These are phyloP conservation scores for Yamadazyma songkhlaensis DNA, from an alignment of 1,139 yeast species.

Conservation along the genomic window DNA sequence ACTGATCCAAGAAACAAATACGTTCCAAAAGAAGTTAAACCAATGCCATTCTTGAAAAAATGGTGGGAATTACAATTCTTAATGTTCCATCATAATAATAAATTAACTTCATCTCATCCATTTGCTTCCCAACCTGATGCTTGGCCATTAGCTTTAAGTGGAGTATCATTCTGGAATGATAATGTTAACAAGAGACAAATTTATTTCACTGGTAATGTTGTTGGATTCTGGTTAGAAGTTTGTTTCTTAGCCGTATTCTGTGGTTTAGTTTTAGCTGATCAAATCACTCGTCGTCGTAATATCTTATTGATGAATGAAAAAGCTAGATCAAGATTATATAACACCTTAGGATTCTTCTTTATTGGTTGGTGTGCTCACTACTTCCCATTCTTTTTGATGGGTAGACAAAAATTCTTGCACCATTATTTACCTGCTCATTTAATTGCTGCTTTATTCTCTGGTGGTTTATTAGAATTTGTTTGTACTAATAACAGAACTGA, in stretches of 20 bases:
- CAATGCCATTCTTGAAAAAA: conserved; percentile 72
- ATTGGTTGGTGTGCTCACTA: conserved; percentile 88
- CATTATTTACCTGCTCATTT: conserved; percentile 97
- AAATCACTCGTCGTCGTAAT: conserved; percentile 73
- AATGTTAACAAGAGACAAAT: conserved; percentile 65
- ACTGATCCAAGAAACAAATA: conserved; percentile 60
- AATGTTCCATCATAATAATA: conserved; percentile 93
- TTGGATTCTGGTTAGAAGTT: conserved; percentile 91
- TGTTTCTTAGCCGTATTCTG: conserved; percentile 62
- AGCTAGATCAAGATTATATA: conserved; percentile 73
- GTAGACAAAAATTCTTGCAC: conserved; percentile 89
- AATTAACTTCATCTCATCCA: conserved; percentile 85
- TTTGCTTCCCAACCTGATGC: conserved; percentile 90
- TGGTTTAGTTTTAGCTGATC: conserved; percentile 68
- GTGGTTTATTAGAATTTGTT: conserved; percentile 76
- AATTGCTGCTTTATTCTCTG: conserved; percentile 80
- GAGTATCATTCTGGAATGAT: conserved; percentile 96
- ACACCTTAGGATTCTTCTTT: conserved; percentile 81
- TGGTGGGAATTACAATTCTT: conserved; percentile 85
- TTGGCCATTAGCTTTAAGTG: conserved; percentile 92
- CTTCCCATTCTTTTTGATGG: conserved; percentile 88
- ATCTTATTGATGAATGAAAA: conserved; percentile 52
- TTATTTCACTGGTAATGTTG: conserved; percentile 83
- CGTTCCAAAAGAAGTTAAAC: conserved; percentile 55
- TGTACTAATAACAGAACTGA: conserved; percentile 53